Percentiles rank a stretch among this genome's conserved stretches.
Evolutionary conservation across 75 land plant genomes (phyloP).

Genomic region (Pinus taeda): DNA sequence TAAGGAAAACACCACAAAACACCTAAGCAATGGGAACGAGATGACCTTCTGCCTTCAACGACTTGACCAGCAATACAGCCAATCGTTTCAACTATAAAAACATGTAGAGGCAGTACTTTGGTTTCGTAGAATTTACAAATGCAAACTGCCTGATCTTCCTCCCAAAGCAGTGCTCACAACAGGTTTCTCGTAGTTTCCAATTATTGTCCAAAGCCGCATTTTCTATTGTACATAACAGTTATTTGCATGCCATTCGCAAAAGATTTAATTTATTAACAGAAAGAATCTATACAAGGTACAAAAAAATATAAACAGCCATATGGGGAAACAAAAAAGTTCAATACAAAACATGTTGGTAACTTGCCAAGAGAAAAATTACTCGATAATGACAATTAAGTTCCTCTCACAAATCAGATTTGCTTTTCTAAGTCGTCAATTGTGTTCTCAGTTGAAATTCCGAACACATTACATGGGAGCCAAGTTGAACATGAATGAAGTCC

Average conservation of each 20-base stretch:
- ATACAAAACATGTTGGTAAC: neutral
- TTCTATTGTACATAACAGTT: neutral
- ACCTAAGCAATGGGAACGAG: too few species aligned
- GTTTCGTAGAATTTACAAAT: too few species aligned
- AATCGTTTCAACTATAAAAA: too few species aligned
- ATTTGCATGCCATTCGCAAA: neutral
- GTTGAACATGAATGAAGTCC: neutral
- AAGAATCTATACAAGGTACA: neutral
- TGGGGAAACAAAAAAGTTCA: neutral
- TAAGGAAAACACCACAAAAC: too few species aligned
- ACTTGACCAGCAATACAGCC: too few species aligned
- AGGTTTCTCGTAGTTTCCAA: neutral
- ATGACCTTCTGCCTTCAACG: too few species aligned
- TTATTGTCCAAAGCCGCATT: neutral
- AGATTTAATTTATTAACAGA: neutral
- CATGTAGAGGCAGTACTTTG: too few species aligned
- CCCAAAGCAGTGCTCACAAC: too few species aligned
- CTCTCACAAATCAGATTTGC: neutral
- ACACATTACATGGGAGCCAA: neutral
- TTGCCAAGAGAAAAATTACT: neutral
- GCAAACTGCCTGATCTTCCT: too few species aligned
- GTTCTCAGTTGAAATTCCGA: too few species aligned
- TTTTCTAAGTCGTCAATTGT: neutral
- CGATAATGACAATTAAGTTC: neutral
- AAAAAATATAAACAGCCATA: neutral